Evolutionary conservation across 768 basidiomycete genomes (phyloP).

Genomic region (Rhodotorula toruloides): DNA sequence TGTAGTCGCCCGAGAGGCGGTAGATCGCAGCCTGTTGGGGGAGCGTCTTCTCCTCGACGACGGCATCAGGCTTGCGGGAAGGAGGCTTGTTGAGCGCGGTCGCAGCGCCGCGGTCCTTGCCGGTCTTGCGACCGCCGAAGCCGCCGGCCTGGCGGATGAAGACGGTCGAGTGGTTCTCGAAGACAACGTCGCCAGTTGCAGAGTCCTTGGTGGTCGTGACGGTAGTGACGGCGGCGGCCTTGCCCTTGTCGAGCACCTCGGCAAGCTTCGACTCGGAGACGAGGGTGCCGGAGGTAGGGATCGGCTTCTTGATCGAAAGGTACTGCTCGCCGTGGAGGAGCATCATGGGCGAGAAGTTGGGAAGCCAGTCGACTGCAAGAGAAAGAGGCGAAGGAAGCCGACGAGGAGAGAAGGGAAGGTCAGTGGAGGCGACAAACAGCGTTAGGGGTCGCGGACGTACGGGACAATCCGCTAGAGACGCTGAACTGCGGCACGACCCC

Average conservation of each 20-base stretch:
- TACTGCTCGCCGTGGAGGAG: conserved; percentile 98
- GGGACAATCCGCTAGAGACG: conserved; percentile 60
- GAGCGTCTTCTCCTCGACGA: conserved; percentile 80
- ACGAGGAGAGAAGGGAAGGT: too few species aligned
- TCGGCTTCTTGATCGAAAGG: conserved; percentile 70
- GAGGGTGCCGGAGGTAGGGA: conserved; percentile 77
- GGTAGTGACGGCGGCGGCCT: conserved; percentile 81
- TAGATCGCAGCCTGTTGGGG: conserved; percentile 83
- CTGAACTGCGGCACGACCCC: conserved; percentile 88
- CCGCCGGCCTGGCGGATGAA: conserved; percentile 93
- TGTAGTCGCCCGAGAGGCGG: conserved; percentile 81
- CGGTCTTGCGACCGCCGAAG: conserved; percentile 83
- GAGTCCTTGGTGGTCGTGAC: conserved; percentile 77
- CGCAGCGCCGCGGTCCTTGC: conserved; percentile 81
- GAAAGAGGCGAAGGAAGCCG: too few species aligned
- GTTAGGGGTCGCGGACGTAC: too few species aligned
- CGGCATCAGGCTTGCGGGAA: conserved; percentile 73
- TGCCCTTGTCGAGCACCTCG: conserved; percentile 57
- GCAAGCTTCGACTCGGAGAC: conserved; percentile 66
- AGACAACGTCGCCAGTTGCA: conserved; percentile 67
- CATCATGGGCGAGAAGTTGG: conserved; percentile 92
- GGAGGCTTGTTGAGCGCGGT: conserved; percentile 75
- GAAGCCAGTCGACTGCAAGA: conserved; percentile 69
- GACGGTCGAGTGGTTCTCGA: conserved; percentile 86
- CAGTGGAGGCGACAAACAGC: too few species aligned